Base-by-base conservation (phyloP, 495 filamentous ascomycete species). In the Cairneyella variabilis region DNA sequence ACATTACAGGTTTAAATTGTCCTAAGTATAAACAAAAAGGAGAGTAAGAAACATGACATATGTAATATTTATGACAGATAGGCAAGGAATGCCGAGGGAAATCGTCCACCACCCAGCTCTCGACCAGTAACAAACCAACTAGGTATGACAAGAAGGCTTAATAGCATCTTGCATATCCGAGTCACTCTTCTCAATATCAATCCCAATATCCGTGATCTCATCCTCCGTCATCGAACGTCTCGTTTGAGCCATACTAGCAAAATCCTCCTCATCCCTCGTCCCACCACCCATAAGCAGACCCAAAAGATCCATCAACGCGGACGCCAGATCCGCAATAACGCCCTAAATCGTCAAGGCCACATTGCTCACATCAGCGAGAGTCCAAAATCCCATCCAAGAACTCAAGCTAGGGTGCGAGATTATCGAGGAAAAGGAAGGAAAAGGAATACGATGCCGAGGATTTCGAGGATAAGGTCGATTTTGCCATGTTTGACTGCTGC, bases 361-460 rank as follows among this genome's bases (percentile, higher is more conserved):
- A 21, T 59, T 61, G 12, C 58, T 51, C 9, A 51, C 58, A 11
- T 30, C 36, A 30, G 22, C 48, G 26, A 56, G 25, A 27, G 42
- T 51, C 9, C 41, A 17, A 36, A 56, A 43, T 38, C 1, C 44
- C 36, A 28, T 56, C 53, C 21, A 30, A 10, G 34, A 41, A 3
- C 43, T 26, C 53, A 14, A 63, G 23, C 9, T 6, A 20, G 17
- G 53, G 53, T 14, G 22, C 17, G n/a, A 43, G 30, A 14, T 56
- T 56, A 21, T 48, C 61, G 26, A 53, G 56, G 37, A n/a, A 64
- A 54, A 5, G 61, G 61, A 18, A 64, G 38, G 26, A 64, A 42
- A n/a, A 37, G 51, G 32, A 51, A 54, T 34, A 61, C 27, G 21
- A 56, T 56, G 10, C 36, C 36, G 14, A 56, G 45, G 18, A 64